Conservation (phyloP, 352 stramenopile genomes). For the Phytophthora pluvialis region DNA sequence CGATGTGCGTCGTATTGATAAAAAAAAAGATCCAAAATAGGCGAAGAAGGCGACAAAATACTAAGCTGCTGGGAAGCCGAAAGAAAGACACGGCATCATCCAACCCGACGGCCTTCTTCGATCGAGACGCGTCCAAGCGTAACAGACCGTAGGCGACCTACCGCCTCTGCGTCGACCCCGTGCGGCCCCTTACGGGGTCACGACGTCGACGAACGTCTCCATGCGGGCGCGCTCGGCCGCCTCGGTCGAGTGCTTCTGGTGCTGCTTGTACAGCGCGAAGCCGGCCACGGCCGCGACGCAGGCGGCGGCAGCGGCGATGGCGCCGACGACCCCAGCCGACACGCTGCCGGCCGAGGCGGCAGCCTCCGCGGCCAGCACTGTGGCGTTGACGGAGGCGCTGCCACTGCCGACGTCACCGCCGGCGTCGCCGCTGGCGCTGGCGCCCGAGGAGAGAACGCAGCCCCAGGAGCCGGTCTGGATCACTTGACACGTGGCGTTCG, state of each 20-base stretch:
- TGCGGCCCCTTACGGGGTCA: conserved; percentile 36
- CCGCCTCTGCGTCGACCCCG: conserved; percentile 13
- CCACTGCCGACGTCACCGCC: conserved; percentile 11
- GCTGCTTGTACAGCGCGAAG: conserved; percentile 46
- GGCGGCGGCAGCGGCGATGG: conserved; percentile 32
- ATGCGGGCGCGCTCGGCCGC: conserved; percentile 9
- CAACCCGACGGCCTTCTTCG: conserved; percentile 20
- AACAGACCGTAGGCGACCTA: conserved; percentile 29
- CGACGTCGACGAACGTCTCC: conserved; percentile 37
- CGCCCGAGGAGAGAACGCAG: conserved; percentile 46
- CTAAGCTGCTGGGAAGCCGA: conserved; percentile 1
- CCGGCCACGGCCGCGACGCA: conserved; percentile 37
- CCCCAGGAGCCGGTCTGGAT: conserved; percentile 72
- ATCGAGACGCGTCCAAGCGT: conserved; percentile 36
- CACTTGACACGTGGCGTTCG: conserved; percentile 57
- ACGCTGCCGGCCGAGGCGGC: conserved; percentile 5
- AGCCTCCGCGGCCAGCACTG: conserved; percentile 9
- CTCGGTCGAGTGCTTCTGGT: conserved; percentile 33
- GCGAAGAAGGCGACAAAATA: conserved; percentile 19
- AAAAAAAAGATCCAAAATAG: conserved; percentile 29
- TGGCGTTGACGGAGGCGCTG: conserved; percentile 14
- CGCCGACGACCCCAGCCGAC: conserved; percentile 20
- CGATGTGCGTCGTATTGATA: conserved; percentile 6
- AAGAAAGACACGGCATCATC: conserved; percentile 5
- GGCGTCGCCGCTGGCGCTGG: conserved; percentile 10